Percentiles rank a stretch among this genome's conserved stretches.
Conservation (phyloP, 352 stramenopile species). For the Bremia lactucae region DNA sequence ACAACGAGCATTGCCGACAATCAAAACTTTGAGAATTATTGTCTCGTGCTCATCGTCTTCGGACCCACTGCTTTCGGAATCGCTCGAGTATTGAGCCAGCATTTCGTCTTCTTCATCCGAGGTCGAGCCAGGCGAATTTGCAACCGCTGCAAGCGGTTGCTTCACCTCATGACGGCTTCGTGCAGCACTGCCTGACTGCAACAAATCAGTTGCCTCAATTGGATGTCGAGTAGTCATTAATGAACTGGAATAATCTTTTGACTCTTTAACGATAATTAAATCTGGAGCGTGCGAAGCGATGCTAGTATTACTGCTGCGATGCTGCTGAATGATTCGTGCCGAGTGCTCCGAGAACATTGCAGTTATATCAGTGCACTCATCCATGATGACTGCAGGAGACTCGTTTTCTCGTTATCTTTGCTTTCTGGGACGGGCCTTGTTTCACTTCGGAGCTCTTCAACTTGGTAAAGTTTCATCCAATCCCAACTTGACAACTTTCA, state of each 20-base stretch:
- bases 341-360: conserved; percentile 35
- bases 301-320: conserved; percentile 17
- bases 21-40: conserved; percentile 78
- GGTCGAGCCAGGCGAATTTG: conserved; percentile 30
- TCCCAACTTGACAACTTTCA: no score
- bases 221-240: conserved; percentile 3
- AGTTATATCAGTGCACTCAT: conserved; percentile 22
- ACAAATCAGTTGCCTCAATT: conserved; percentile 1
- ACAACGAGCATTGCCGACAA: conserved; percentile 80
- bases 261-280: conserved; percentile 15
- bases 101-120: conserved; percentile 54
- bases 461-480: neutral
- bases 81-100: conserved; percentile 40
- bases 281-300: conserved; percentile 7
- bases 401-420: conserved; percentile 1
- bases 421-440: conserved; percentile 8
- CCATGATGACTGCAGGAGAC: conserved; percentile 2
- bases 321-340: conserved; percentile 17
- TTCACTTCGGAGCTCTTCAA: neutral
- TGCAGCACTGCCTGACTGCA: conserved; percentile 1
- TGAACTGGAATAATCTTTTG: conserved; percentile 6
- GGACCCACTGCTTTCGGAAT: conserved; percentile 5
- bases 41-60: conserved; percentile 21
- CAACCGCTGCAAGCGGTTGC: conserved; percentile 32
- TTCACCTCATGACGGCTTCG: conserved; percentile 43